Conservation (phyloP, 495 filamentous ascomycete species). For the Aspergillus nanangensis region DNA sequence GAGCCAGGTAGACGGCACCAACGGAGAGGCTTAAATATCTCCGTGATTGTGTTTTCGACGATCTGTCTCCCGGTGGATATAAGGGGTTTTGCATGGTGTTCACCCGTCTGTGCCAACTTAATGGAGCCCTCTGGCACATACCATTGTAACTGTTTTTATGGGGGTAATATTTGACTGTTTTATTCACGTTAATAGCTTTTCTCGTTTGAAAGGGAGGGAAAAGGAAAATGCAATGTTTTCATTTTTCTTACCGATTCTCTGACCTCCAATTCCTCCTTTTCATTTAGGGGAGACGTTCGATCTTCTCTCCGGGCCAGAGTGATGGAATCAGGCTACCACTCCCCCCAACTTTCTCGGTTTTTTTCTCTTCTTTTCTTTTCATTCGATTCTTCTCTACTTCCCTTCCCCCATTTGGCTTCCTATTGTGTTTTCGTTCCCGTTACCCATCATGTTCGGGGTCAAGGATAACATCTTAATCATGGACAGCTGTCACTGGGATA, state of each 20-base stretch:
- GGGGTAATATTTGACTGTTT: constrained; percentile 43
- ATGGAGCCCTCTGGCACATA: constrained; percentile 38
- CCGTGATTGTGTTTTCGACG: too few species aligned
- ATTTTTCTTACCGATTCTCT: constrained; percentile 16
- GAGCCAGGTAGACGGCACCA: constrained; percentile 35
- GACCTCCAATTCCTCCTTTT: constrained; percentile 5
- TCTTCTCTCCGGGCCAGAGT: constrained; percentile 5
- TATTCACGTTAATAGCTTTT: constrained; percentile 49
- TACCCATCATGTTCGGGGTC: constrained; percentile 25
- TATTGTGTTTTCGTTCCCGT: constrained; percentile 15
- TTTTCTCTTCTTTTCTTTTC: constrained; percentile 2
- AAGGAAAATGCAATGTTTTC: constrained; percentile 22
- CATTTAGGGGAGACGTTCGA: constrained; percentile 1
- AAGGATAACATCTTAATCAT: constrained; percentile 37
- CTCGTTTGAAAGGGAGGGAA: constrained; percentile 21
- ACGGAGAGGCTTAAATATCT: constrained; percentile 48
- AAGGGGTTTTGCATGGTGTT: constrained; percentile 32
- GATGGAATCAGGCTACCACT: constrained; percentile 12
- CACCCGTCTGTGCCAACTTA: constrained; percentile 36
- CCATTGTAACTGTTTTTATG: constrained; percentile 36
- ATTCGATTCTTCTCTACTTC: constrained; percentile 9
- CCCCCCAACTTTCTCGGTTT: constrained; percentile 5
- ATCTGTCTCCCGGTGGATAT: constrained; percentile 18
- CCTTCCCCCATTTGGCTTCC: constrained; percentile 7
- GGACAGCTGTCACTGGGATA: constrained; percentile 27